Percentiles rank a stretch among this genome's conserved stretches.
phyloP scores from a whole-genome alignment of 2,329 filamentous ascomycete genomes.

The Fusarium musae region DNA sequence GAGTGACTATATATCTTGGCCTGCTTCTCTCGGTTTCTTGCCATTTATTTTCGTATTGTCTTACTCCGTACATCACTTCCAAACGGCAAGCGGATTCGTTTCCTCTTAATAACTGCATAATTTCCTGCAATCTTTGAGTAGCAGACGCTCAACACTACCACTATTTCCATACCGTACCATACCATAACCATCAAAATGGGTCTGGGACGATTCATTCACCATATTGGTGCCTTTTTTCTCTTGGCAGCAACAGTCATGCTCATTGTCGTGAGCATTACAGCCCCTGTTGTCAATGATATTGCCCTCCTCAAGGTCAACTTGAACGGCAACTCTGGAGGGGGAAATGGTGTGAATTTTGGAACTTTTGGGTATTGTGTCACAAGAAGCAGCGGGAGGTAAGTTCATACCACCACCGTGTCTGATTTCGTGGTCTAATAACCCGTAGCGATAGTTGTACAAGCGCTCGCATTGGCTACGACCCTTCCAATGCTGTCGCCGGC shows the following conservation, averaged over 20 bases:
- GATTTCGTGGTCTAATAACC: conserved; percentile 13
- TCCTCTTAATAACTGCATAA: neutral
- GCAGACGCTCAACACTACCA: neutral
- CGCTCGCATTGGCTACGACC: conserved; percentile 66
- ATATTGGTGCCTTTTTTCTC: conserved; percentile 68
- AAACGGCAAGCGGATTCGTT: neutral
- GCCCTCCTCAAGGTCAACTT: conserved; percentile 65
- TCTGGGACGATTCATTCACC: conserved; percentile 62
- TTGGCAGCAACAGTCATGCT: conserved; percentile 66
- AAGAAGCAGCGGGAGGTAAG: conserved; percentile 42
- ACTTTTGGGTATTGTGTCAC: conserved; percentile 69
- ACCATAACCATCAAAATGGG: conserved; percentile 53
- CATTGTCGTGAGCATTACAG: conserved; percentile 67
- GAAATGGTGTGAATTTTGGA: conserved; percentile 63
- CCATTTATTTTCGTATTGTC: conserved; percentile 12
- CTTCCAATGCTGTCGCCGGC: conserved; percentile 57
- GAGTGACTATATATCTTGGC: conserved; percentile 22
- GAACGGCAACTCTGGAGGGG: conserved; percentile 48
- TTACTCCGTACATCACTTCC: neutral
- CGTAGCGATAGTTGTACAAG: conserved; percentile 59
- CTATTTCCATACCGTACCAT: neutral
- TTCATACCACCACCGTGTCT: neutral
- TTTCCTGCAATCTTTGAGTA: neutral
- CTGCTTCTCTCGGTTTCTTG: conserved; percentile 8
- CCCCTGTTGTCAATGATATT: conserved; percentile 67